A percentile compares a stretch with the other conserved stretches of the same genome.
phyloP scores from a whole-genome alignment of 2,329 filamentous ascomycete species.

The Emergomyces orientalis region DNA sequence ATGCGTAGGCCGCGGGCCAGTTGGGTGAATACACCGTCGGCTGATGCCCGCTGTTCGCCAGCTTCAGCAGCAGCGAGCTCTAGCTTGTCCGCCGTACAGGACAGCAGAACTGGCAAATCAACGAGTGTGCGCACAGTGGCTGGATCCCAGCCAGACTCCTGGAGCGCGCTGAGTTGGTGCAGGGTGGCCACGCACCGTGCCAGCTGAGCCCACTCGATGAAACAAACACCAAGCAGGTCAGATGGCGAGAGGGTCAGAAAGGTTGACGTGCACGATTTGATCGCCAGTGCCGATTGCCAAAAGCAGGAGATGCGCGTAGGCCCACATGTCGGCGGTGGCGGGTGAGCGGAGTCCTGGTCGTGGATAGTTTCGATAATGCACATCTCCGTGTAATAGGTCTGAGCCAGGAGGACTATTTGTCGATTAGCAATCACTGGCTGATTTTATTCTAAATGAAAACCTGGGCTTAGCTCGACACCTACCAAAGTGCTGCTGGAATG shows the following conservation, averaged over 20 bases:
- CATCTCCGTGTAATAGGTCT: not conserved
- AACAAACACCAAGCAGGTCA: not conserved
- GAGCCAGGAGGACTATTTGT: not conserved
- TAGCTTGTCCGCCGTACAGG: too few relatives aligned
- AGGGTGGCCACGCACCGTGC: too few relatives aligned
- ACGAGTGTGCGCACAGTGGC: too few relatives aligned
- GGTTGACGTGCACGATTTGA: not conserved
- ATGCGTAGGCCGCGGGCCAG: not conserved
- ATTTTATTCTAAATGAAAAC: not conserved
- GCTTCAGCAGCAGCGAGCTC: too few relatives aligned
- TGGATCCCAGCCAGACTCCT: too few relatives aligned
- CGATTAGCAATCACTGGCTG: not conserved
- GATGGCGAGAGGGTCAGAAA: not conserved
- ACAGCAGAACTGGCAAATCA: too few relatives aligned
- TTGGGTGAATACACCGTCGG: not conserved
- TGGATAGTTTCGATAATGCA: not conserved
- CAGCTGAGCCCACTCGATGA: not conserved
- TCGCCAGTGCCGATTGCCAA: not conserved
- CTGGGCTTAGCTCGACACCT: not conserved
- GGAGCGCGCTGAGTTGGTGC: too few relatives aligned
- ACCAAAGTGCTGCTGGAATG: too few relatives aligned
- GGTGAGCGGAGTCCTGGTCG: not conserved
- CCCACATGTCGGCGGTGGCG: not conserved
- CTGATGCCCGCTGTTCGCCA: not conserved
- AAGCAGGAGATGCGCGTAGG: not conserved